These are phyloP conservation scores for Gentiana straminea DNA, from an alignment of 257 asterid genomes.

Conservation along the genomic window DNA sequence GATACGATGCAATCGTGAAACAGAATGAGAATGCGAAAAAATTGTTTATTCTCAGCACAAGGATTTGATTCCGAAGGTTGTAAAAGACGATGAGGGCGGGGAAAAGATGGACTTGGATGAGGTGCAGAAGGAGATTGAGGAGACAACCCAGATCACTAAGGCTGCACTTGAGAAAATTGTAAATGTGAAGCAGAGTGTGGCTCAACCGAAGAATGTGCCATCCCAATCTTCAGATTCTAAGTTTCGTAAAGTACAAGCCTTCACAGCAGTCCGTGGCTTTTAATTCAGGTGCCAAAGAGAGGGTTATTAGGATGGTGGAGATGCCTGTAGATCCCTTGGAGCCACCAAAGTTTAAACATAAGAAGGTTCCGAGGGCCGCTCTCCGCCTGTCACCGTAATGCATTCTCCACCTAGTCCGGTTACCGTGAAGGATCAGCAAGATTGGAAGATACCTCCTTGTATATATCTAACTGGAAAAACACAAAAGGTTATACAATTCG, in stretches of 20 bases:
- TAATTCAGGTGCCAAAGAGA: slow-evolving; percentile 91
- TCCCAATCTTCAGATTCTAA: slow-evolving; percentile 62
- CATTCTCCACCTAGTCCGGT: slow-evolving; percentile 94
- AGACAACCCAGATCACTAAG: slow-evolving; percentile 66
- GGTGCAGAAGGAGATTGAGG: slow-evolving; percentile 70
- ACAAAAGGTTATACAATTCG: slow-evolving; percentile 84
- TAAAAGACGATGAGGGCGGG: slow-evolving; percentile 40
- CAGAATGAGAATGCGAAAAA: slow-evolving; percentile 79
- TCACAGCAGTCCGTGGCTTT: slow-evolving; percentile 91
- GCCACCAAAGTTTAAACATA: slow-evolving; percentile 92
- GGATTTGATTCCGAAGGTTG: slow-evolving; percentile 70
- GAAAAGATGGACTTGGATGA: slow-evolving; percentile 75
- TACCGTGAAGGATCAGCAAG: slow-evolving; percentile 88
- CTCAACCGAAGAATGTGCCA: slow-evolving; percentile 88
- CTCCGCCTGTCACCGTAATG: slow-evolving; percentile 97
- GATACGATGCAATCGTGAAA: slow-evolving; percentile 77
- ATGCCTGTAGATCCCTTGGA: slow-evolving; percentile 89
- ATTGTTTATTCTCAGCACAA: slow-evolving; percentile 71
- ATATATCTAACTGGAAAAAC: slow-evolving; percentile 96
- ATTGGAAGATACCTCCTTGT: slow-evolving; percentile 94
- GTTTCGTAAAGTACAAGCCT: slow-evolving; percentile 85
- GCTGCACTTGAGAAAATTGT: slow-evolving; percentile 94
- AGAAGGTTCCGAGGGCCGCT: slow-evolving; percentile 94
- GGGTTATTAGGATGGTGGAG: slow-evolving; percentile 90
- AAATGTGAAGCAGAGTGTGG: slow-evolving; percentile 82